phyloP scores from a whole-genome alignment of 805 yeast species.

The Clavispora phyllophila region DNA sequence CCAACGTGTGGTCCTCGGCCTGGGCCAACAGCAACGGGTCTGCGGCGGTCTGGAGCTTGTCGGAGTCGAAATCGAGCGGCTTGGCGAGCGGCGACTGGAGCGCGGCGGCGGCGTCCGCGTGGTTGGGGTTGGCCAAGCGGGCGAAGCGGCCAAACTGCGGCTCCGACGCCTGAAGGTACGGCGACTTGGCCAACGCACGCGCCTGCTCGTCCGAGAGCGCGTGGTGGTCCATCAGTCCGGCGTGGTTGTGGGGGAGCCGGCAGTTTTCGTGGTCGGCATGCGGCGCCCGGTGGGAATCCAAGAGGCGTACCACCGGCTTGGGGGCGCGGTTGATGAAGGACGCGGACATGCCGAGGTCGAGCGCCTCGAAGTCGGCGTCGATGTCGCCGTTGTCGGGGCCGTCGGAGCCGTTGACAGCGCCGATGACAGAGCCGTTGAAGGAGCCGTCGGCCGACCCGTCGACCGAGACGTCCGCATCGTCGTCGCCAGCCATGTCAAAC shows the following conservation, averaged over 20 bases:
- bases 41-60: constrained; percentile 11
- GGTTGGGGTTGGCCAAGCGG: constrained; percentile 32
- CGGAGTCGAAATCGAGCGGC: constrained; percentile 15
- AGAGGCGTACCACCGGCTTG: constrained; percentile 29
- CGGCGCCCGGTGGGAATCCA: constrained; percentile 14
- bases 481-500: constrained; percentile 10
- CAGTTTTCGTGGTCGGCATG: constrained; percentile 27
- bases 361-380: constrained; percentile 25
- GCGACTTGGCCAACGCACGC: constrained; percentile 50
- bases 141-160: constrained; percentile 49
- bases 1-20: constrained; percentile 34
- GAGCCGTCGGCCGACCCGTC: constrained; percentile 7
- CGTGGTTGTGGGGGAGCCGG: constrained; percentile 26
- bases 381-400: constrained; percentile 3
- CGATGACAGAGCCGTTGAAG: no score
- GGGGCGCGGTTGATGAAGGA: constrained; percentile 39
- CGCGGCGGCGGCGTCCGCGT: constrained; percentile 9
- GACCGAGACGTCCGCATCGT: constrained; percentile 6
- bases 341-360: constrained; percentile 36
- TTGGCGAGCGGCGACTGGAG: constrained; percentile 16
- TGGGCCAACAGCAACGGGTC: constrained; percentile 42
- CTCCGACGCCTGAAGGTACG: constrained; percentile 52
- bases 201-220: constrained; percentile 48
- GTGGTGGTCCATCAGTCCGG: constrained; percentile 18
- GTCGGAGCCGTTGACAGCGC: constrained; percentile 1